phyloP scores from a whole-genome alignment of 2,329 filamentous ascomycete species.

The Phaeosphaeria sp. region DNA sequence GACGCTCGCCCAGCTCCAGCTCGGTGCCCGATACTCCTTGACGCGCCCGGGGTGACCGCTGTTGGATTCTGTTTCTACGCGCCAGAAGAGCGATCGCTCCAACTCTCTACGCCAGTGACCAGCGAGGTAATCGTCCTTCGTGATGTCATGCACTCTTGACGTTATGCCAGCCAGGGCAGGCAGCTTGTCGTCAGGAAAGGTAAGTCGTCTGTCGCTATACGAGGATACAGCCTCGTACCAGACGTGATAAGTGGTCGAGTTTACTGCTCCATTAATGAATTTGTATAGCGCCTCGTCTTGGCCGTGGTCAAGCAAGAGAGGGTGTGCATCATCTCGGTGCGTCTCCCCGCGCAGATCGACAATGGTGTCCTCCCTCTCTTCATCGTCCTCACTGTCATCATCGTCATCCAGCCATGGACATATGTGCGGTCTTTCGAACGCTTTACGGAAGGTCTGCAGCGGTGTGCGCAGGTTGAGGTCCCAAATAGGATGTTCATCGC shows the following conservation, averaged over 20 bases:
- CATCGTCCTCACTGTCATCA: background rate
- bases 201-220: background rate
- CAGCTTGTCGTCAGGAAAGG: conserved; percentile 5
- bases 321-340: background rate
- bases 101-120: conserved; percentile 6
- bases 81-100: conserved; percentile 7
- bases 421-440: background rate
- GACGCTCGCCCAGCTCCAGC: conserved; percentile 12
- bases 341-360: no score
- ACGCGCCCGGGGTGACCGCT: background rate
- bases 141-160: conserved; percentile 1
- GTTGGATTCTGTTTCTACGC: background rate
- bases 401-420: background rate
- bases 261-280: background rate
- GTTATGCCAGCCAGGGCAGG: conserved; percentile 8
- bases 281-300: background rate
- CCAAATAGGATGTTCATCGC: no score
- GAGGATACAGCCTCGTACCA: conserved; percentile 1
- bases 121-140: conserved; percentile 2
- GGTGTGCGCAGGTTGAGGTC: no score
- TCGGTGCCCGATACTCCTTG: conserved; percentile 5
- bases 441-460: background rate
- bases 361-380: background rate
- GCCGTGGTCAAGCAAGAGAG: background rate
- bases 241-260: background rate